phyloP scores from a whole-genome alignment of 2,329 filamentous ascomycete species.

The Monosporascus sp. region DNA sequence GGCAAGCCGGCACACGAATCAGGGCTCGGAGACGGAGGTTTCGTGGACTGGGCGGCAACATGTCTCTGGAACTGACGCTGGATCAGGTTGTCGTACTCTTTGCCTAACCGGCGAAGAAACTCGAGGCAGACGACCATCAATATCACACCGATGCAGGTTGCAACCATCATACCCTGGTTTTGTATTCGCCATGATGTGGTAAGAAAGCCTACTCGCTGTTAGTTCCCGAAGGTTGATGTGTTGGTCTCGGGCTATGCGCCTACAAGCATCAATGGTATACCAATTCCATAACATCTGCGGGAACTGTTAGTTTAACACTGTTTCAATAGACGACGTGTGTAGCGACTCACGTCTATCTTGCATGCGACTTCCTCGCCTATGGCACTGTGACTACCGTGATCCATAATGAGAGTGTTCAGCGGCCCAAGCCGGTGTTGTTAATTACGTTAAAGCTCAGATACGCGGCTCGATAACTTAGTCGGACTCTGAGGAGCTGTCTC shows the following conservation, averaged over 20 bases:
- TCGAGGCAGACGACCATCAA: conserved; percentile 35
- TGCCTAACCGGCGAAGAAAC: conserved; percentile 33
- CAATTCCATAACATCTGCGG: conserved; percentile 42
- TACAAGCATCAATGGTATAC: conserved; percentile 36
- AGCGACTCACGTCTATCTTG: conserved; percentile 6
- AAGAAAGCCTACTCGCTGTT: conserved; percentile 28
- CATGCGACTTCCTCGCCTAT: not conserved
- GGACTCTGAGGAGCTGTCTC: too few species aligned
- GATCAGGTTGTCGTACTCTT: conserved; percentile 36
- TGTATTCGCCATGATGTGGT: conserved; percentile 34
- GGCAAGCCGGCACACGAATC: conserved; percentile 9
- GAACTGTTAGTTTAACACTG: conserved; percentile 3
- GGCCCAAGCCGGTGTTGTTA: not conserved
- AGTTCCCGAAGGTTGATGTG: not conserved
- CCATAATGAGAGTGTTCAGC: conserved; percentile 2
- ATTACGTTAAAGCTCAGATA: too few species aligned
- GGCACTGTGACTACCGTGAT: conserved; percentile 1
- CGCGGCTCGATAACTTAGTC: too few species aligned
- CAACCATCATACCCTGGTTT: conserved; percentile 35
- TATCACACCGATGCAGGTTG: conserved; percentile 37
- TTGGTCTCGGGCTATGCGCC: conserved; percentile 2
- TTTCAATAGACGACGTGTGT: not conserved
- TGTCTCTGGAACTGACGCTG: conserved; percentile 33
- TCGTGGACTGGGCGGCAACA: conserved; percentile 19
- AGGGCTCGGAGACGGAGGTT: conserved; percentile 6